Evolutionary conservation across 2,329 filamentous ascomycete species (phyloP).

Genomic region (Curvularia sp.): DNA sequence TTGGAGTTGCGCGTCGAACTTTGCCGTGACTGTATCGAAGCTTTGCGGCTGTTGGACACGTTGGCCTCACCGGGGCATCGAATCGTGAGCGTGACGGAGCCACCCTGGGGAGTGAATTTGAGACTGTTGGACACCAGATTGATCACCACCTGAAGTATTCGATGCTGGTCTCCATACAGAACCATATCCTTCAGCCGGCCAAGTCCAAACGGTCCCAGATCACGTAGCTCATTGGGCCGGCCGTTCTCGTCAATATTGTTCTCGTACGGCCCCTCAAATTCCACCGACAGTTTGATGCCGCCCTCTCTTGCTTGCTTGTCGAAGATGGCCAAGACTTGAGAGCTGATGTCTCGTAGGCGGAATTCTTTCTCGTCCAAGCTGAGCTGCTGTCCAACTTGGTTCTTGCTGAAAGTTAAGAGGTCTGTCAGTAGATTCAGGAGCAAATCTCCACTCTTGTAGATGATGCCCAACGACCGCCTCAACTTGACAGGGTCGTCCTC

Average conservation of each 20-base stretch:
- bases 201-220: conserved; percentile 69
- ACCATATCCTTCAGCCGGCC: conserved; percentile 83
- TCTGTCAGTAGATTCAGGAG: conserved; percentile 87
- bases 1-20: conserved; percentile 50
- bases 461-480: conserved; percentile 82
- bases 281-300: conserved; percentile 74
- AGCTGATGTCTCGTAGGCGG: conserved; percentile 79
- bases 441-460: conserved; percentile 88
- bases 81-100: conserved; percentile 78
- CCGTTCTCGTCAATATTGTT: conserved; percentile 49
- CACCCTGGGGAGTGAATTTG: conserved; percentile 84
- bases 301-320: conserved; percentile 87
- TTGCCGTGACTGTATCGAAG: conserved; percentile 55
- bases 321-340: conserved; percentile 85
- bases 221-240: conserved; percentile 57
- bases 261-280: conserved; percentile 66
- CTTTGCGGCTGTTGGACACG: conserved; percentile 53
- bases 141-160: conserved; percentile 91
- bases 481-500: conserved; percentile 80
- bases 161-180: conserved; percentile 89
- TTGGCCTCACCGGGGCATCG: conserved; percentile 70
- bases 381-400: conserved; percentile 87
- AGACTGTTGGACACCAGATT: conserved; percentile 91
- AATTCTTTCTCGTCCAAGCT: conserved; percentile 87
- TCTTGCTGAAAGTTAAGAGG: conserved; percentile 90